Evolutionary conservation across 768 basidiomycete species (phyloP), one percentile per base, ranked within the genome.

Genomic region (Boletus insuetus): DNA sequence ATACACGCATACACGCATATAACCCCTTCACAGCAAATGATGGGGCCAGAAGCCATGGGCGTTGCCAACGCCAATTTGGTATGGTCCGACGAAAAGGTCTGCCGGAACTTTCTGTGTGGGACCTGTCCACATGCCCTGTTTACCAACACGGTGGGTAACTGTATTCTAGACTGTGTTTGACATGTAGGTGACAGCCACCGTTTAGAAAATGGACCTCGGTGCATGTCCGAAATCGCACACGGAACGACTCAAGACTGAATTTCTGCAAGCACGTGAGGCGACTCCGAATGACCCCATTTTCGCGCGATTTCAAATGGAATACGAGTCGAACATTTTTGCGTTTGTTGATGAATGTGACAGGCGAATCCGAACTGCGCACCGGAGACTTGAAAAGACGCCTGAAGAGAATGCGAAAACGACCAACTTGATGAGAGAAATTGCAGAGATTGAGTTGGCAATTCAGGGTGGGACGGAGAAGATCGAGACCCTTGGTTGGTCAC

Each of bases 11-110:
- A 26, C 35, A 26, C 22, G 47, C 16, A 40, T 62, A 44, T 63
- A 45, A 59, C 29, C 32, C 34, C 17, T 43, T 56, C 56, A 49
- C 59, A 97, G 95, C 95, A 97, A 95, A 97, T 96, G 94, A 98
- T 98, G 95, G 96, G 94, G n/a, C 91, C 96, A 44, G 96, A 99
- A 76, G 94, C 97, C 19, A 96, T 99, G 93, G 97, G 97, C 64
- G 87, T 94, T 42, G 86, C 91, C 43, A 93, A 91, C 63, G 87
- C 89, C 61, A 95, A 98, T 75, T 79, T 97, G 56, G 85, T 87
- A 59, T 95, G 94, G 91, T 87, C 85, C 32, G 92, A 95, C 74
- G 94, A 96, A 64, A 98, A 98, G 80, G 96, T 98, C 9, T 98
- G 97, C 82, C 83, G 90, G 69, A 98, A 98, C 76, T 98, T 94